Evolutionary conservation across 306 rosid species (phyloP).

Genomic region (Hippophae tibetana): DNA sequence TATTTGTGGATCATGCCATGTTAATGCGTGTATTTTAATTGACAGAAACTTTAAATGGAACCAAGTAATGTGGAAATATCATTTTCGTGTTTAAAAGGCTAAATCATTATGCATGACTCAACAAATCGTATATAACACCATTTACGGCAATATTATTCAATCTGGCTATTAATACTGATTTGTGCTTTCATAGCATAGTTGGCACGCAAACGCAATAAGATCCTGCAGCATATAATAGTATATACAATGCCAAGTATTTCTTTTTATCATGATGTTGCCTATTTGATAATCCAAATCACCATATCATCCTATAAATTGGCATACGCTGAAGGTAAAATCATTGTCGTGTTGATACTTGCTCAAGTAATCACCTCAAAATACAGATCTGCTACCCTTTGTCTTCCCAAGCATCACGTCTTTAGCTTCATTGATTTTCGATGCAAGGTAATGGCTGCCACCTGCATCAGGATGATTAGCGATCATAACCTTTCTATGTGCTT

Average conservation of each 20-base stretch:
- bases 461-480: constrained; percentile 85
- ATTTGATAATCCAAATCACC: not conserved
- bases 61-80: no score
- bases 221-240: not conserved
- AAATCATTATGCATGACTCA: no score
- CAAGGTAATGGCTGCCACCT: constrained; percentile 73
- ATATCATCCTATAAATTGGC: not conserved
- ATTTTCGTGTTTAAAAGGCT: no score
- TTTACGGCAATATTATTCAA: no score
- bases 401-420: constrained; percentile 61
- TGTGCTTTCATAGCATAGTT: no score
- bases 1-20: no score
- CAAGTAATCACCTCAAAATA: constrained; percentile 29
- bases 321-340: not conserved
- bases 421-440: constrained; percentile 69
- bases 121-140: no score
- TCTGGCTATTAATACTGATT: no score
- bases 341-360: not conserved
- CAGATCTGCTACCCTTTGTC: constrained; percentile 47
- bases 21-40: no score
- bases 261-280: not conserved
- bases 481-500: constrained; percentile 70
- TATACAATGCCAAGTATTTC: not conserved
- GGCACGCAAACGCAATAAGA: not conserved
- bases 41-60: no score